Evolutionary conservation across 2,329 filamentous ascomycete genomes (phyloP), one percentile per base, ranked within the genome.

Genomic region (Talaromyces piceae): DNA sequence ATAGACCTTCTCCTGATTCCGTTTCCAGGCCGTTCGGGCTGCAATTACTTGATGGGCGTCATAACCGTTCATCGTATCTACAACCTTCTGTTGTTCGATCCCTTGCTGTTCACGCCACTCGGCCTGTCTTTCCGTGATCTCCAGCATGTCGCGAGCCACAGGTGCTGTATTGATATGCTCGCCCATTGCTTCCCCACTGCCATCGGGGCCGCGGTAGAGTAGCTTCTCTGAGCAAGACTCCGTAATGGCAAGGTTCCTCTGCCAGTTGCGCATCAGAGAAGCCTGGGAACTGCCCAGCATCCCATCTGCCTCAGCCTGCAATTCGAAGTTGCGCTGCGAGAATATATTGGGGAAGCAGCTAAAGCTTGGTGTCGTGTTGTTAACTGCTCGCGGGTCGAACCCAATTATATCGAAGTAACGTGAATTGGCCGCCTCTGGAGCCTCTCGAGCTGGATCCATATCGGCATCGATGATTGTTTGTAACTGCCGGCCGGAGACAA

Each of bases 321-420:
- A 45, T 27, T 66, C 61, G 61, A 68, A 71, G 13, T 61, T 62
- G 5, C 54, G 55, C 48, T 63, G 61, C 0, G 64, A 59, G 5
- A 59, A 58, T 0, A 59, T 43, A 46, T 63, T 56, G 0, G 67
- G 66, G 22, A 74, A 73, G 52, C 73, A 75, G 20, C 61, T 65
- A 12, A 75, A 62, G 0, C 63, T 62, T 0, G 67, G 69, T 0
- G 63, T 69, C 4, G 72, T 74, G 9, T 66, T 62, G 18, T 71
- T 71, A 2, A 73, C 69, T 0, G 71, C 72, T 0, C 73, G 66
- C 0, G 72, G 71, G 44, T 75, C 73, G 25, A 74, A 72, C 0
- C 71, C 70, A 30, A 75, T 67, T 16, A 75, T 65, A 31, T 74
- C 70, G 52, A 68, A 75, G 30, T 65, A 68, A 5, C 44, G 23